These are phyloP conservation scores for Neoboletus magnificus DNA, from an alignment of 768 basidiomycete species.

Conservation along the genomic window DNA sequence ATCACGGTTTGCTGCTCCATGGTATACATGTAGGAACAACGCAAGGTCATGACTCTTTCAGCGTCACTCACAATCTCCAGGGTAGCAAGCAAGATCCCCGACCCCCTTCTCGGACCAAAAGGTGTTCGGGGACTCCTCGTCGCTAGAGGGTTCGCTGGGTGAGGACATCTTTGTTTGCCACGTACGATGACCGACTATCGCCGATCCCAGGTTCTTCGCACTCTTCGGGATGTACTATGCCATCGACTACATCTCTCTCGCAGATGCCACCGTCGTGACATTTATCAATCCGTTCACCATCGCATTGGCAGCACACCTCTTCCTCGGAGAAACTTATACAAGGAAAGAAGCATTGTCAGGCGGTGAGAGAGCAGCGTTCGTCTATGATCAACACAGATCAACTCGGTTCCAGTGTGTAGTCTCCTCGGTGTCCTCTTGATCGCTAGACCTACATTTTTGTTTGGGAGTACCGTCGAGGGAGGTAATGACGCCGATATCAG, in stretches of 20 bases:
- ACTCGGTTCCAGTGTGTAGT: conserved; percentile 33
- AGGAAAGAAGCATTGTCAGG: neutral
- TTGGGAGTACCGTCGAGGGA: neutral
- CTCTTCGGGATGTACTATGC: neutral
- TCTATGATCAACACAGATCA: neutral
- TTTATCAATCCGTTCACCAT: neutral
- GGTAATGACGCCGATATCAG: neutral
- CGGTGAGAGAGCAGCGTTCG: neutral
- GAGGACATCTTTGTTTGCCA: conserved; percentile 9
- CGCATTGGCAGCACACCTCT: neutral
- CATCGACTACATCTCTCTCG: neutral
- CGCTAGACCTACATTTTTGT: neutral
- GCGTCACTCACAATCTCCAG: conserved; percentile 1
- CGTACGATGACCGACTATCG: neutral
- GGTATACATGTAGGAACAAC: neutral
- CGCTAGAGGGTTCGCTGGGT: conserved; percentile 65
- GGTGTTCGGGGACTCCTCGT: conserved; percentile 53
- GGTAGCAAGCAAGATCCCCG: conserved; percentile 40
- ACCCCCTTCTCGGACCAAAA: conserved; percentile 60
- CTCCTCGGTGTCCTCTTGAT: conserved; percentile 78
- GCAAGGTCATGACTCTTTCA: neutral
- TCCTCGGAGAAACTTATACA: neutral
- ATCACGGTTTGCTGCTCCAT: neutral
- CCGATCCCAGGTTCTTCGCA: conserved; percentile 51
- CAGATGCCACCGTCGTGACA: neutral